Evolutionary conservation across 2,329 filamentous ascomycete genomes (phyloP).

Genomic region (Aschersonia sp.): DNA sequence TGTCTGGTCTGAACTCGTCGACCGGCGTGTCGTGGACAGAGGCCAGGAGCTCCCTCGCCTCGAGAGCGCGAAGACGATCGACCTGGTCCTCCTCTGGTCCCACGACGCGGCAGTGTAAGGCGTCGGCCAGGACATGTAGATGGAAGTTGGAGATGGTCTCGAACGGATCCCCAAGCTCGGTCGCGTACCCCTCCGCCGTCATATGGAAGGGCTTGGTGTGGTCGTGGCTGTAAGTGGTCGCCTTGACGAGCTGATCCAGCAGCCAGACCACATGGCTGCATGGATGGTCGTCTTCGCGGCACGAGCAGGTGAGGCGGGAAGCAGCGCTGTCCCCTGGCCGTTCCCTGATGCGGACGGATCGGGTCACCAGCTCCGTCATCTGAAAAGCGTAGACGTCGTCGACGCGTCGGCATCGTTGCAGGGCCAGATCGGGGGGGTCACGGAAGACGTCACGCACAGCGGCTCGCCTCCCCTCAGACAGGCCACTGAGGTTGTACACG

Average conservation of each 20-base stretch:
- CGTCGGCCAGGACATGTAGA: constrained; percentile 35
- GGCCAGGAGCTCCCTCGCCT: constrained; percentile 36
- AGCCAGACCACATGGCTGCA: constrained; percentile 41
- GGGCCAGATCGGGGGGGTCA: constrained; percentile 31
- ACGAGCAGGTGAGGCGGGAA: constrained; percentile 31
- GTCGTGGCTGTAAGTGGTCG: constrained; percentile 27
- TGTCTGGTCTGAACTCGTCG: constrained; percentile 31
- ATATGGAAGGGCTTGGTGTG: constrained; percentile 24
- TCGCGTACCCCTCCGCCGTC: constrained; percentile 25
- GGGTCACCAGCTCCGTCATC: constrained; percentile 38
- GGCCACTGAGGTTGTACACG: constrained; percentile 24
- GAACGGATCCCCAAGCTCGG: constrained; percentile 34
- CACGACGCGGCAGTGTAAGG: constrained; percentile 32
- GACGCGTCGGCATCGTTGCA: constrained; percentile 34
- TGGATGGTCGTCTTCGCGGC: constrained; percentile 17
- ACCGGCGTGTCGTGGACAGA: constrained; percentile 23
- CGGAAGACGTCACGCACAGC: constrained; percentile 29
- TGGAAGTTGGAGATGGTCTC: constrained; percentile 33
- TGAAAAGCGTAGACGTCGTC: constrained; percentile 39
- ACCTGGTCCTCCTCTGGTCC: constrained; percentile 13
- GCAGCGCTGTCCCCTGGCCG: constrained; percentile 21
- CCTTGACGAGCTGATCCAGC: constrained; percentile 35
- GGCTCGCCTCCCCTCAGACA: constrained; percentile 20
- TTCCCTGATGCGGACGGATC: constrained; percentile 33
- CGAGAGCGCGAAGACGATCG: constrained; percentile 25